Evolutionary conservation across 768 basidiomycete genomes (phyloP), one percentile per base, ranked within the genome.

Genomic region (Leucosporidium creatinivorum): DNA sequence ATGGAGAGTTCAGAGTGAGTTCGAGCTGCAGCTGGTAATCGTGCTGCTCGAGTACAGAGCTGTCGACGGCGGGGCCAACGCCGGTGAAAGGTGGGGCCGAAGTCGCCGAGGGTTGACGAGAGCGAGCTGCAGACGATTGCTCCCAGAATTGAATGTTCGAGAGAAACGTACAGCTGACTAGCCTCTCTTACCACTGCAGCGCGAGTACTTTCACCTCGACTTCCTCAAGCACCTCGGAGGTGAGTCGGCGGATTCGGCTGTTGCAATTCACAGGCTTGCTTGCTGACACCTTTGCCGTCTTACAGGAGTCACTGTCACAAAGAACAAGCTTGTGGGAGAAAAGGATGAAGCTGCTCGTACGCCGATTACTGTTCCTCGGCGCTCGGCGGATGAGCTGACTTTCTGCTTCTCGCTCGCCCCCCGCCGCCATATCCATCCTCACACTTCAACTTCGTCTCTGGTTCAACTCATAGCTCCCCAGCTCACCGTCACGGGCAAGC

Each of bases 261-360:
- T 13, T 44, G 8, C 10, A 44, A 10, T 3, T 13, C 15, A 44
- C 39, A 44, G 8, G n/a, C n/a, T 44, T 33, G 33, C 8, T 62
- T 58, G 44, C 49, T 63, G 47, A 58, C 18, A n/a, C 36, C 61
- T 48, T n/a, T 4, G 13, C 6, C 15, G 8, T 44, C 33, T 3
- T 13, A 44, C 66, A 44, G 69, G 69, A 48, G 69, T 74, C 63
- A 69, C 62, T 21, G 65, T 75, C 28, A 71, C 68, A 61, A 67
- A 71, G 67, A 75, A 75, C 69, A 70, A 74, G 59, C 67, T 76
- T 10, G 66, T 65, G n/a, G 68, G 65, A 7, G 68, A 73, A 50
- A 66, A 61, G 72, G 68, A 59, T 31, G 69, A 69, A n/a, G 39
- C 59, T 8, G 39, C 52, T 50, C 73, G 73, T 47, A 67, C 68